Evolutionary conservation across 2,329 filamentous ascomycete species (phyloP).

Genomic region (Arachnomyces sp.): DNA sequence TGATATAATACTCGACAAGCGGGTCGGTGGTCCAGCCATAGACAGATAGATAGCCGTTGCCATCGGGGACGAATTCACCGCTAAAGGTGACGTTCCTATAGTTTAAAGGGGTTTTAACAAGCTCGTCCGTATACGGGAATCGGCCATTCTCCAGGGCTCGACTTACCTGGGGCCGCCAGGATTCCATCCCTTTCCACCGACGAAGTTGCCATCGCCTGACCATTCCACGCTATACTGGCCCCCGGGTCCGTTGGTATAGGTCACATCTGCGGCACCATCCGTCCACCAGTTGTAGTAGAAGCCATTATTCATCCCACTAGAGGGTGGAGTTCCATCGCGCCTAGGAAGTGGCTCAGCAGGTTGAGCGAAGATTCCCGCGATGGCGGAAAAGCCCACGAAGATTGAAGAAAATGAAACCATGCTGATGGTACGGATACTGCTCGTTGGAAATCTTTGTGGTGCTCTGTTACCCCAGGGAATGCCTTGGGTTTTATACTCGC

Average conservation of each 20-base stretch:
- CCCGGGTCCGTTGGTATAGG: slow-evolving; percentile 32
- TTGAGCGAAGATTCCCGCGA: slow-evolving; percentile 8
- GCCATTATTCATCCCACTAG: slow-evolving; percentile 45
- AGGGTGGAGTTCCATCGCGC: slow-evolving; percentile 32
- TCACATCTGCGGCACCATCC: slow-evolving; percentile 30
- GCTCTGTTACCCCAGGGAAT: too few species aligned
- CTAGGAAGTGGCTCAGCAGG: slow-evolving; percentile 7
- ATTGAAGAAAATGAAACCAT: slow-evolving; percentile 16
- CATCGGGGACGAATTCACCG: slow-evolving; percentile 24
- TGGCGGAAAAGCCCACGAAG: slow-evolving; percentile 7
- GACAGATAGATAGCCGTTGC: slow-evolving; percentile 18
- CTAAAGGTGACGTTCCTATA: slow-evolving; percentile 23
- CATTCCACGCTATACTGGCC: slow-evolving; percentile 29
- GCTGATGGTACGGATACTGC: slow-evolving; percentile 1
- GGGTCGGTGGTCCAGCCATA: slow-evolving; percentile 28
- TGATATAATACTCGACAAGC: slow-evolving; percentile 6
- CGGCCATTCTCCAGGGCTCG: too few species aligned
- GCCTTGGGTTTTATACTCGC: too few species aligned
- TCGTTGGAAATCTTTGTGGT: not conserved
- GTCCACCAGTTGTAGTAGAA: slow-evolving; percentile 39
- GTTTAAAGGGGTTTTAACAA: not conserved
- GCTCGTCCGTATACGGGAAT: not conserved
- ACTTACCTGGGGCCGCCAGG: not conserved
- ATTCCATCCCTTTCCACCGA: slow-evolving; percentile 1
- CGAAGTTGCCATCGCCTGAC: not conserved